A percentile compares a stretch with the other conserved stretches of the same genome.
Evolutionary conservation across 306 rosid genomes (phyloP).

Genomic region (Cucumis sativus): DNA sequence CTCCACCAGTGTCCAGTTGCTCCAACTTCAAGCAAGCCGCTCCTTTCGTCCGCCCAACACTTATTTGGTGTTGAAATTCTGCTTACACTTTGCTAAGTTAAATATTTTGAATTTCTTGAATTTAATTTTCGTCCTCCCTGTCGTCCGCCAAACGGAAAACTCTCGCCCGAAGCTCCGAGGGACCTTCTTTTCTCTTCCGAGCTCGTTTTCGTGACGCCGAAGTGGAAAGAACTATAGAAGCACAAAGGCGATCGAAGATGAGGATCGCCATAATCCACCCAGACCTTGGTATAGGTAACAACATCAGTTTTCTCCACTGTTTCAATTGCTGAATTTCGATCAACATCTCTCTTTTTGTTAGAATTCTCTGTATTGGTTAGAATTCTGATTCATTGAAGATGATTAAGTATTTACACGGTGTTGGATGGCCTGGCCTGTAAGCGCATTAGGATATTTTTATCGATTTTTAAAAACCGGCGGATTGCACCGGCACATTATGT

Average conservation of each 20-base stretch:
- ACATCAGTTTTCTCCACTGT: background rate
- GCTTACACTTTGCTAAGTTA: too few species aligned
- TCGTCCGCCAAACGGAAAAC: background rate
- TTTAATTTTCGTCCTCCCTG: too few species aligned
- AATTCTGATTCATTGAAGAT: background rate
- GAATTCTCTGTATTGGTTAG: background rate
- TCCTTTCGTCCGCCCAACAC: too few species aligned
- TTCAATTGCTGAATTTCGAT: background rate
- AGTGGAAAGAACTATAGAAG: constrained; percentile 15
- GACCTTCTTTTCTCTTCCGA: background rate
- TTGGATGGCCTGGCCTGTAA: background rate
- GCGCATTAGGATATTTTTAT: background rate
- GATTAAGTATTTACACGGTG: background rate
- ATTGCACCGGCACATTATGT: background rate
- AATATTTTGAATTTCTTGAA: too few species aligned
- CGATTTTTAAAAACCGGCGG: background rate
- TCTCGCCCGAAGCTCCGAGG: background rate
- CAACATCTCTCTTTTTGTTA: background rate
- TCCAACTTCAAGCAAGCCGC: too few species aligned
- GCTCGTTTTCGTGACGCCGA: background rate
- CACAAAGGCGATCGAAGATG: constrained; percentile 28
- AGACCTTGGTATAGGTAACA: constrained; percentile 81
- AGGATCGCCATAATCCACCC: constrained; percentile 76
- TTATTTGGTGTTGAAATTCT: too few species aligned
- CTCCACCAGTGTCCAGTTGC: too few species aligned